Evolutionary conservation across 192 early-diverging fungal genomes (phyloP), one percentile per base, ranked within the genome.

Genomic region (Linnemannia exigua): DNA sequence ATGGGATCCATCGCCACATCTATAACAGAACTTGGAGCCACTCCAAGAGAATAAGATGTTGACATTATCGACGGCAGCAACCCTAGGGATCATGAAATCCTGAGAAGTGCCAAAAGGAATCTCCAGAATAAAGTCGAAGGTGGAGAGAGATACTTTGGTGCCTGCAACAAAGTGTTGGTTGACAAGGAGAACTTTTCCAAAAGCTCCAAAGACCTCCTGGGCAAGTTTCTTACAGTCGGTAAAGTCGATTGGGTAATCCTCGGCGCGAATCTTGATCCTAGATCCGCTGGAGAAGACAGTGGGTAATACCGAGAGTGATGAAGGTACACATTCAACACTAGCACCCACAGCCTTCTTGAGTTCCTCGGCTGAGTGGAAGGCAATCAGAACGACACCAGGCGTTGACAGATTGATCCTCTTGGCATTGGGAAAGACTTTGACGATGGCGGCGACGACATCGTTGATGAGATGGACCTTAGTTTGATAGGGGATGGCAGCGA

Each of bases 41-140:
- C 70, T 72, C 70, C 70, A 72, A 9, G 37, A 28, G 5, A 72
- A 72, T 2, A 50, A 46, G 11, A 72, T 15, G 19, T 72, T 72
- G 9, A 17, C 2, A 4, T 0, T 14, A 15, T 48, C 41, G 1
- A 48, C 15, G n/a, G 46, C 3, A 5, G 46, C 70, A 0, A 72
- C 70, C 14, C 70, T 19, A 3, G 70, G 70, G 11, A 72, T 41
- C 70, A 15, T 1, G 0, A 72, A 5, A 15, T 41, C 37, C 25
- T 72, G 0, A 0, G 70, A 3, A 12, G 28, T 2, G 2, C 9
- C 6, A 8, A n/a, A 3, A 33, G 37, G 70, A 4, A 72, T 16
- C 46, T 72, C 70, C 9, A 72, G 0, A 1, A 31, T 31, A 16
- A 72, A 72, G 14, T 72, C 28, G 2, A 31, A 31, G 12, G 46